Evolutionary conservation across 1,284 basidiomycete genomes (phyloP), one percentile per base, ranked within the genome.

Genomic region (Fomitiporia mediterranea): DNA sequence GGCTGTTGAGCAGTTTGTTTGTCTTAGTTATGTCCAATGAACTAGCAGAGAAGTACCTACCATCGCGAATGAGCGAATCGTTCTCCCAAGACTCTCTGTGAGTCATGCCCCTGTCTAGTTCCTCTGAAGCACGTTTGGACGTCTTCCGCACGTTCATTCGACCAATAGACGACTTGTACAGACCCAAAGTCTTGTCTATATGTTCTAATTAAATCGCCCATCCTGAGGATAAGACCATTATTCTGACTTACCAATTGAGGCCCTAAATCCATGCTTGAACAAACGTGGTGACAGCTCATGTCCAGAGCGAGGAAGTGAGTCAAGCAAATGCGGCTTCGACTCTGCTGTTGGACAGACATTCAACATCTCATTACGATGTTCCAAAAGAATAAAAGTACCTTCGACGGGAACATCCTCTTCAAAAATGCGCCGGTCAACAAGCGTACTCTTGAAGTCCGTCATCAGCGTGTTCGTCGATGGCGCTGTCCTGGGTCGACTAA

Each of bases 231-330:
- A 11, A 53, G 35, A 30, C 2, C 35, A 4, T 7, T n/a, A 7
- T 42, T 23, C 37, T 4, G n/a, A 65, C 75, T 38, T 62, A 87
- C 87, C 86, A 59, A 90, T 80, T 2, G 86, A 89, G 60, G 78
- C 73, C 66, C 79, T 86, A 60, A 90, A 74, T 56, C 79, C 81
- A 60, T 88, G 85, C 67, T 79, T 87, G 63, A 89, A 69, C 9
- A 70, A 57, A 48, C 66, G 71, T 34, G 74, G 60, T 4, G 67
- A 52, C 9, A 61, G 55, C 5, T 57, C 56, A 11, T 55, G 51
- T 6, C 55, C 19, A 25, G 53, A 46, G 19, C 53, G 47, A 32
- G 52, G 46, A 35, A 55, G 52, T 11, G 39, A 30, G 9, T 55
- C 34, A 13, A 50, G 32, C 17, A 32, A 17, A 32, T 11, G 23